phyloP scores from a whole-genome alignment of 2,329 filamentous ascomycete genomes.

The Nigrograna mackinnonii region DNA sequence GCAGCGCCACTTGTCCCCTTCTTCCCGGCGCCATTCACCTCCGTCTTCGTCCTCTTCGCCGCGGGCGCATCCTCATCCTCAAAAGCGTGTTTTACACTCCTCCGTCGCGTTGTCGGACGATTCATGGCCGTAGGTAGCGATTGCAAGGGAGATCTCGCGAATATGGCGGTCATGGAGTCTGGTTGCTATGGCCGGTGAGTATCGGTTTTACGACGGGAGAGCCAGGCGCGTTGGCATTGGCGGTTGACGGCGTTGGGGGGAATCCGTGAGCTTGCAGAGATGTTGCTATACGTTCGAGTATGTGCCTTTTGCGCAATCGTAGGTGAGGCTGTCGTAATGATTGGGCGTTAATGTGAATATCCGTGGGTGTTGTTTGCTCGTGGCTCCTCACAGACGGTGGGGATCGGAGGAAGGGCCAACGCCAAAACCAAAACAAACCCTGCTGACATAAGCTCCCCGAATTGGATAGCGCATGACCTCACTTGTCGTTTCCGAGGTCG shows the following conservation, averaged over 20 bases:
- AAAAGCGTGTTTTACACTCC: slow-evolving; percentile 49
- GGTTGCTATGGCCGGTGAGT: too few relatives aligned
- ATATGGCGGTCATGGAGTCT: slow-evolving; percentile 39
- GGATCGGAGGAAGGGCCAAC: slow-evolving; percentile 7
- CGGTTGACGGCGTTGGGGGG: slow-evolving; percentile 21
- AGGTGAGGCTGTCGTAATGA: slow-evolving; percentile 3
- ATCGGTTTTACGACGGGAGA: slow-evolving; percentile 22
- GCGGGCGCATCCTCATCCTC: slow-evolving; percentile 49
- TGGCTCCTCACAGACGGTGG: slow-evolving; percentile 9
- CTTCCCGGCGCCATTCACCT: slow-evolving; percentile 33
- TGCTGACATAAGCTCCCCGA: slow-evolving; percentile 10
- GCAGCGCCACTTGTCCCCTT: slow-evolving; percentile 38
- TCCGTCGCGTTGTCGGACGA: slow-evolving; percentile 46
- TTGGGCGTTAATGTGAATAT: slow-evolving; percentile 11
- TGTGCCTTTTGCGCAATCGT: slow-evolving; percentile 1
- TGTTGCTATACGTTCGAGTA: neutral
- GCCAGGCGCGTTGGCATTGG: slow-evolving; percentile 41
- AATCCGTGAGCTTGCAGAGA: slow-evolving; percentile 2
- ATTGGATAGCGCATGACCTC: slow-evolving; percentile 14
- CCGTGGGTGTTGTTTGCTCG: slow-evolving; percentile 24
- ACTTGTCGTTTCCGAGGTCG: too few relatives aligned
- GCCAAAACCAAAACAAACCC: slow-evolving; percentile 17
- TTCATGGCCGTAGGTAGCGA: slow-evolving; percentile 53
- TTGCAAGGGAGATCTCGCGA: slow-evolving; percentile 47
- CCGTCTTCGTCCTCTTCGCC: slow-evolving; percentile 46